Evolutionary conservation across 371 early-diverging fungal genomes (phyloP), one percentile per base, ranked within the genome.

Genomic region (Apophysomyces elegans): DNA sequence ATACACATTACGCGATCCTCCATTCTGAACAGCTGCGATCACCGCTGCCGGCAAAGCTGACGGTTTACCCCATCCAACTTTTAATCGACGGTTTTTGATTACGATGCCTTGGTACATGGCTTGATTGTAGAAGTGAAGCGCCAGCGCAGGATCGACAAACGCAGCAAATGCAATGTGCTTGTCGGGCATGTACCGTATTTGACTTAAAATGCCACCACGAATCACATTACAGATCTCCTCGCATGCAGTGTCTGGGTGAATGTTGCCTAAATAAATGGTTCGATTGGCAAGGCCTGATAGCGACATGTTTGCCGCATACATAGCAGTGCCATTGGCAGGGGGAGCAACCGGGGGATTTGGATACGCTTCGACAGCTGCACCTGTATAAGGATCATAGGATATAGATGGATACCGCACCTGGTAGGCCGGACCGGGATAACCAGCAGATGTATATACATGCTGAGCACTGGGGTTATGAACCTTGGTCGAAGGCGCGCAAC

Each of bases 211-310:
- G 3, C 96, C 94, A 16, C 94, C 94, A 9, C 96, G 91, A 65
- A 95, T 87, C 2, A 81, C 84, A 75, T 94, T 93, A 72, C 93
- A 93, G n/a, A 95, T 72, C 63, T 94, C 93, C 75, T 91, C 90
- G 46, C 83, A 80, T 0, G 88, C 86, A 1, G 88, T 84, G 12
- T 92, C 93, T 1, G 86, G 85, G 46, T 84, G 84, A 35, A 95
- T 80, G 38, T 84, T 86, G 18, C 95, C 94, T 8, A 95, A 66
- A 65, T 92, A 95, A 32, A 94, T 77, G 6, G 92, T 93, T 36
- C 70, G 64, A 61, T 88, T 86, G 37, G 83, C 80, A 14, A 73
- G 58, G 18, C 67, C 63, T 13, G 62, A 58, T 5, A 67, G 32
- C 14, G 63, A 21, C 21, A 39, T 21, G 56, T 38, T 39, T 38